phyloP scores from a whole-genome alignment of 192 early-diverging fungal species.

The Gryganskiella cystojenkinii region DNA sequence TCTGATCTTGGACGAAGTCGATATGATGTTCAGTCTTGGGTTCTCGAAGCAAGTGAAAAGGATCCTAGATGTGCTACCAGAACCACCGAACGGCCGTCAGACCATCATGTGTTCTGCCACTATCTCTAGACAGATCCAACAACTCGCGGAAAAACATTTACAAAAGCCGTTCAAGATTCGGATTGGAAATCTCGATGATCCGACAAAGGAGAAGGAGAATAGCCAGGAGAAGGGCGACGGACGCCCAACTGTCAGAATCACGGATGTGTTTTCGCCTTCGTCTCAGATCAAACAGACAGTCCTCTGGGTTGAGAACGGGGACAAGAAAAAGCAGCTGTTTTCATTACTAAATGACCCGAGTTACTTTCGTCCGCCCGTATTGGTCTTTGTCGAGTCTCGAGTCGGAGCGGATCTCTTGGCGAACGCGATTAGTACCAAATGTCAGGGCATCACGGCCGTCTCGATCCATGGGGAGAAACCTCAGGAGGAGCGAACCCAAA shows the following conservation, averaged over 20 bases:
- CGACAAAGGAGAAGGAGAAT: not conserved
- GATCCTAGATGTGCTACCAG: constrained; percentile 53
- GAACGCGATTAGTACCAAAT: constrained; percentile 55
- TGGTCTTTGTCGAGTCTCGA: constrained; percentile 66
- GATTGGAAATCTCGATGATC: constrained; percentile 29
- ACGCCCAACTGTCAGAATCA: not conserved
- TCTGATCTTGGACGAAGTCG: constrained; percentile 66
- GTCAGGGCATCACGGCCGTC: constrained; percentile 31
- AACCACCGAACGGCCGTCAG: constrained; percentile 49
- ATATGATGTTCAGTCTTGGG: constrained; percentile 68
- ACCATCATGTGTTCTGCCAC: constrained; percentile 66
- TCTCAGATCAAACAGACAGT: constrained; percentile 63
- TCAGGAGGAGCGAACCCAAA: constrained; percentile 53
- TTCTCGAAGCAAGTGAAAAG: constrained; percentile 60
- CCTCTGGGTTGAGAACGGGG: constrained; percentile 65
- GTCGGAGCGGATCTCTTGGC: constrained; percentile 64
- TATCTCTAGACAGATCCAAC: constrained; percentile 42
- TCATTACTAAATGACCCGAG: constrained; percentile 63
- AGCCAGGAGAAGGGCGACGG: not conserved
- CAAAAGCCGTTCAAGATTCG: constrained; percentile 46
- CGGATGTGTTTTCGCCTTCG: constrained; percentile 28
- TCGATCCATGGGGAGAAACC: constrained; percentile 64
- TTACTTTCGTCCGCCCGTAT: constrained; percentile 61
- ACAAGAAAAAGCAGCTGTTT: constrained; percentile 64
- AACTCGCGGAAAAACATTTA: constrained; percentile 24